phyloP scores from a whole-genome alignment of 768 basidiomycete species.

The Xerocomus brunneocitrinus region DNA sequence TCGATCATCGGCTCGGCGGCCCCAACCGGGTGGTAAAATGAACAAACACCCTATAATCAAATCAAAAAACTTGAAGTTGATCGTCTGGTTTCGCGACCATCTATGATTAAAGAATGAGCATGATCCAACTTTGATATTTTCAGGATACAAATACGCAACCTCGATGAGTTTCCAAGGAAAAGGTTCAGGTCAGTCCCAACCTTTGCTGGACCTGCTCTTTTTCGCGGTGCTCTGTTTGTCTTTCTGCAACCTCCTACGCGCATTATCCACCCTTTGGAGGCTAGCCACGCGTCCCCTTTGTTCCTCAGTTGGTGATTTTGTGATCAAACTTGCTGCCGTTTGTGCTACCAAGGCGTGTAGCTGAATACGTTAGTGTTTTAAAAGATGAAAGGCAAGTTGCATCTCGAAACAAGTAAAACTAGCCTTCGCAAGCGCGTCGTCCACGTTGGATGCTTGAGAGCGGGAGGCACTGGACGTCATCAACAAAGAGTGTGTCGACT shows the following conservation, averaged over 20 bases:
- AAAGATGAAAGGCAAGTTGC: neutral
- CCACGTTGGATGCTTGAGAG: slow-evolving; percentile 74
- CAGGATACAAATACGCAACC: neutral
- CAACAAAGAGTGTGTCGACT: slow-evolving; percentile 64
- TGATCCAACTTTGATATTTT: neutral
- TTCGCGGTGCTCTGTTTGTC: slow-evolving; percentile 23
- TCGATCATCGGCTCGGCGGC: neutral
- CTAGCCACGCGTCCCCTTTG: slow-evolving; percentile 24
- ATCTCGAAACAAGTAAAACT: neutral
- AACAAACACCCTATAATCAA: no score
- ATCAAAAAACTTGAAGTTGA: no score
- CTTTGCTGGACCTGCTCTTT: slow-evolving; percentile 24
- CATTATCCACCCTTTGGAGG: slow-evolving; percentile 19
- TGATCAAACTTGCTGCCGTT: slow-evolving; percentile 22
- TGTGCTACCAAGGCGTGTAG: slow-evolving; percentile 24
- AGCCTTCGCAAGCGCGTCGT: slow-evolving; percentile 69
- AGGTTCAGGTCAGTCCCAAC: slow-evolving; percentile 20
- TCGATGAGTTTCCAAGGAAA: neutral
- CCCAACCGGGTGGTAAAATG: no score
- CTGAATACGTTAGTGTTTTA: slow-evolving; percentile 8
- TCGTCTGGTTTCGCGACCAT: no score
- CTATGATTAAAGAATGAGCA: neutral
- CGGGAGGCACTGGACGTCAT: slow-evolving; percentile 66
- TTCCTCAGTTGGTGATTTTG: slow-evolving; percentile 18
- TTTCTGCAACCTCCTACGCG: slow-evolving; percentile 25